Conservation (phyloP, 2,329 filamentous ascomycete genomes). For the Fusarium globosum region DNA sequence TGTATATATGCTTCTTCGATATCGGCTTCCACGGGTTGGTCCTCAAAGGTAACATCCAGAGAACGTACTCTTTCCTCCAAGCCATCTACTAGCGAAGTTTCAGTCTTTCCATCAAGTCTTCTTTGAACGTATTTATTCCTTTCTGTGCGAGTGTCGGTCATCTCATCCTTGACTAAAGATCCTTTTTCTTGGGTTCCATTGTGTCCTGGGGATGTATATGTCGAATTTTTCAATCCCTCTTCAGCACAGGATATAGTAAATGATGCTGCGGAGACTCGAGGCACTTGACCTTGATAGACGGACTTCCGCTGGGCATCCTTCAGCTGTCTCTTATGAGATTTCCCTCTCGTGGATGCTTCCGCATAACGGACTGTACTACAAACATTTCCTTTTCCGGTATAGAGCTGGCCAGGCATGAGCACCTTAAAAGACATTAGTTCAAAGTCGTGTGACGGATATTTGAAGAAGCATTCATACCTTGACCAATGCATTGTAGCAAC, state of each 20-base stretch:
- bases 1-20: constrained; percentile 32
- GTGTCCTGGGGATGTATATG: not conserved
- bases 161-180: not conserved
- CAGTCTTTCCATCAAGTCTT: not conserved
- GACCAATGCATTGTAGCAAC: constrained; percentile 4
- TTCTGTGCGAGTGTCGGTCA: not conserved
- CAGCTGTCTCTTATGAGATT: constrained; percentile 7
- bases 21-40: not conserved
- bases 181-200: not conserved
- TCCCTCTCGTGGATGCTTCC: not conserved
- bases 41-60: constrained; percentile 3
- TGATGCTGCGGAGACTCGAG: not conserved
- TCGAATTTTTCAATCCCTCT: not conserved
- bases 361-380: not conserved
- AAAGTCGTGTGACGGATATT: not conserved
- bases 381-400: not conserved
- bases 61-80: constrained; percentile 5
- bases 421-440: constrained; percentile 1
- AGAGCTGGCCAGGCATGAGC: not conserved
- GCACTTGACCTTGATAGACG: constrained; percentile 14
- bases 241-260: not conserved
- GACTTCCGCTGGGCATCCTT: constrained; percentile 7
- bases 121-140: constrained; percentile 21
- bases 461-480: constrained; percentile 16
- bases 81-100: not conserved